Evolutionary conservation across 2,329 filamentous ascomycete genomes (phyloP).

Genomic region (Chaetomium olivaceum): DNA sequence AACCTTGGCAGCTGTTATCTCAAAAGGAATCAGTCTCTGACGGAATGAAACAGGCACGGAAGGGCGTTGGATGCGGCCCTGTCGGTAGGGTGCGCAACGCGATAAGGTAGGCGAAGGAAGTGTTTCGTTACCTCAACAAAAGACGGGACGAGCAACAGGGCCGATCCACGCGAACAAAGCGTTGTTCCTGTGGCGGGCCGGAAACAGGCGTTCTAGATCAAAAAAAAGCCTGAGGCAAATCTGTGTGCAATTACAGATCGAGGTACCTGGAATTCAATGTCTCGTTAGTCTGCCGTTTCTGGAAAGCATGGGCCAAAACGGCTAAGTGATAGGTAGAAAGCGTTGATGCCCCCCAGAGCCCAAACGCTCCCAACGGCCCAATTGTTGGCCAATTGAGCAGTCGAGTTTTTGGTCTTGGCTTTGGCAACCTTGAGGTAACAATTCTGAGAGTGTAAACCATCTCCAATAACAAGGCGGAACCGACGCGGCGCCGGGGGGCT

Average conservation of each 20-base stretch:
- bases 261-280: neutral
- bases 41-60: constrained; percentile 18
- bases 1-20: constrained; percentile 20
- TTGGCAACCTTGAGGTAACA: neutral
- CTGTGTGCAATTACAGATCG: constrained; percentile 1
- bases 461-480: neutral
- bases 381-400: neutral
- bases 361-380: neutral
- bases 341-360: neutral
- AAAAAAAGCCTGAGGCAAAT: neutral
- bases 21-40: constrained; percentile 6
- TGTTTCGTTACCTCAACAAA: constrained; percentile 13
- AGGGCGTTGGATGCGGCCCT: constrained; percentile 4
- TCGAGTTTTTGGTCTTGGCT: neutral
- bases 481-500: neutral
- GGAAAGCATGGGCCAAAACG: constrained; percentile 4
- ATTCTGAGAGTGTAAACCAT: neutral
- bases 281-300: constrained; percentile 6
- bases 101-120: constrained; percentile 13
- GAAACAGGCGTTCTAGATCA: neutral
- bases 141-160: neutral
- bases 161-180: constrained; percentile 13
- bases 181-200: constrained; percentile 7
- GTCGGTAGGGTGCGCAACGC: neutral
- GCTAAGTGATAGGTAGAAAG: neutral